phyloP scores from a whole-genome alignment of 257 asterid species.

The Anisodus tanguticus region DNA sequence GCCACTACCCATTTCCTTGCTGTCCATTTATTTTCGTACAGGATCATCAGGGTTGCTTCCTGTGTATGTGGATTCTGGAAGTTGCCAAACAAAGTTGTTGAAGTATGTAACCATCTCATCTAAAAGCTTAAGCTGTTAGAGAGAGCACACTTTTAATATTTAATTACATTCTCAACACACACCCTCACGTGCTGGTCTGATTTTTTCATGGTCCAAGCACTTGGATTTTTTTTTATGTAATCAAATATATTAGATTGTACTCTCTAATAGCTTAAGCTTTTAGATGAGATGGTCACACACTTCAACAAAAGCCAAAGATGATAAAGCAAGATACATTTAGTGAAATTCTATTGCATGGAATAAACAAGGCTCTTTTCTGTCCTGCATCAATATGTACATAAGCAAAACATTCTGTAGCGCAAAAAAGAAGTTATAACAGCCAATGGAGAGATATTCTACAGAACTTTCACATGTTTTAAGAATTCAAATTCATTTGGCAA shows the following conservation, averaged over 20 bases:
- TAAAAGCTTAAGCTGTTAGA: too few relatives aligned
- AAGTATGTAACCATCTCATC: too few relatives aligned
- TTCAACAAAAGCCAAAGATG: not conserved
- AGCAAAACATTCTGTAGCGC: not conserved
- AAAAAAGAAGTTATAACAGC: not conserved
- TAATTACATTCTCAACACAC: too few relatives aligned
- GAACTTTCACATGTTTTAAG: not conserved
- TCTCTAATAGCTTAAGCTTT: too few relatives aligned
- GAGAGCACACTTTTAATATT: too few relatives aligned
- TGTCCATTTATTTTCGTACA: not conserved
- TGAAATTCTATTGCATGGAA: not conserved
- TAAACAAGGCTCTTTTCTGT: not conserved
- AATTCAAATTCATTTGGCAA: conserved; percentile 19
- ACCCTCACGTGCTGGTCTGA: too few relatives aligned
- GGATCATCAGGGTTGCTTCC: not conserved
- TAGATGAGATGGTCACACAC: too few relatives aligned
- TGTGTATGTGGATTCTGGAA: not conserved
- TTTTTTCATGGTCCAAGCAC: too few relatives aligned
- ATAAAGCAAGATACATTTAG: not conserved
- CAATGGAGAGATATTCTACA: not conserved
- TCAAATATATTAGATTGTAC: too few relatives aligned
- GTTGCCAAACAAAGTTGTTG: not conserved
- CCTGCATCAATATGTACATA: not conserved
- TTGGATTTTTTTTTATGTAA: too few relatives aligned
- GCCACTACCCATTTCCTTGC: not conserved